These are phyloP conservation scores for Yamadazyma mexicana DNA, from an alignment of 1,139 yeast species.

Conservation along the genomic window DNA sequence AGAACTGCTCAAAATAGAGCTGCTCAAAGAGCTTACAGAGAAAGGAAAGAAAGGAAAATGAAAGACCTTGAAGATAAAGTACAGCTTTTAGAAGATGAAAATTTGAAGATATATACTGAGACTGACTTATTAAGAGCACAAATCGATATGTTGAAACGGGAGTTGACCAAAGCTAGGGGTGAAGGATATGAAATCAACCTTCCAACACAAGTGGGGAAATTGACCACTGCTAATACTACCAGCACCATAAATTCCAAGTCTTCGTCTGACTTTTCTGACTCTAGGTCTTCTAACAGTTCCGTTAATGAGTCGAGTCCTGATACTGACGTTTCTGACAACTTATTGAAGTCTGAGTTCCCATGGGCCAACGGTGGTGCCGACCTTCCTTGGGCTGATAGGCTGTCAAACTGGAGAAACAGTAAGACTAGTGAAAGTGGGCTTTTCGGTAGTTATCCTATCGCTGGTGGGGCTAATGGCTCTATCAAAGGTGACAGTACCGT, in stretches of 20 bases:
- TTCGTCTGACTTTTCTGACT: conserved; percentile 15
- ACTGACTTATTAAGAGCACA: conserved; percentile 74
- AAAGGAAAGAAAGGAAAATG: conserved; percentile 86
- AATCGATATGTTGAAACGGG: conserved; percentile 71
- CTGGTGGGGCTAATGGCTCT: not conserved
- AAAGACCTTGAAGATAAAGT: conserved; percentile 84
- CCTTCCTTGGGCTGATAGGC: not conserved
- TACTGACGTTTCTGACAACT: conserved; percentile 19
- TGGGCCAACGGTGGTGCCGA: conserved; percentile 28
- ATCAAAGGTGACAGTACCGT: conserved; percentile 15
- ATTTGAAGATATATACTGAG: conserved; percentile 63
- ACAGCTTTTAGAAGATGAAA: conserved; percentile 65
- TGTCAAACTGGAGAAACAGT: not conserved
- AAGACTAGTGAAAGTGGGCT: not conserved
- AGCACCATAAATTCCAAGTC: conserved; percentile 12
- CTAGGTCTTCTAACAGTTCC: conserved; percentile 15
- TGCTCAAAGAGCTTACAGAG: conserved; percentile 95
- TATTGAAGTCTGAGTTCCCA: conserved; percentile 31
- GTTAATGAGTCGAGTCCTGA: conserved; percentile 23
- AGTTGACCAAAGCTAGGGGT: conserved; percentile 65
- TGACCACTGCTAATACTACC: conserved; percentile 24
- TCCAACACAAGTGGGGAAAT: conserved; percentile 35
- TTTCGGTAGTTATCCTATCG: conserved; percentile 1
- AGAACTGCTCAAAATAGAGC: conserved; percentile 97
- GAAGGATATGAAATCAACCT: conserved; percentile 30